Evolutionary conservation across 1,284 basidiomycete species (phyloP).

Genomic region (Pseudozyma tsukubaensis): DNA sequence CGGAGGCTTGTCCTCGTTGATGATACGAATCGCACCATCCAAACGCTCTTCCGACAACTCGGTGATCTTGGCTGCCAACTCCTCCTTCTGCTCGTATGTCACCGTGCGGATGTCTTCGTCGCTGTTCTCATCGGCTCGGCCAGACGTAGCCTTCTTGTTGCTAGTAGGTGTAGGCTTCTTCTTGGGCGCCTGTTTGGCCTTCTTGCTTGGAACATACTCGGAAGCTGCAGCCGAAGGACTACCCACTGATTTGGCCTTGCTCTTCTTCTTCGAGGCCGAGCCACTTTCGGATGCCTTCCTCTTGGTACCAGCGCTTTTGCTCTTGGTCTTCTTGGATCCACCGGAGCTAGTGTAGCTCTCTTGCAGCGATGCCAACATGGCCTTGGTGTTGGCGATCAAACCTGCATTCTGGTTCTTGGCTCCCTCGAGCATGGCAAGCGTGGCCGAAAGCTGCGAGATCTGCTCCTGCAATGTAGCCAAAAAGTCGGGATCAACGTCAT

Average conservation of each 20-base stretch:
- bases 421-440: slow-evolving; percentile 59
- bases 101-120: slow-evolving; percentile 65
- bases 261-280: slow-evolving; percentile 43
- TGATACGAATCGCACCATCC: slow-evolving; percentile 67
- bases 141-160: slow-evolving; percentile 50
- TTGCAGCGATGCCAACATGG: slow-evolving; percentile 56
- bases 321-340: slow-evolving; percentile 57
- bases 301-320: slow-evolving; percentile 46
- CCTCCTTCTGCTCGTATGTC: slow-evolving; percentile 68
- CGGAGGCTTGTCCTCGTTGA: slow-evolving; percentile 68
- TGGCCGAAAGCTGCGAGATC: slow-evolving; percentile 56
- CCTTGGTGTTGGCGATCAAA: slow-evolving; percentile 59
- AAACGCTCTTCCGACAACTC: slow-evolving; percentile 67
- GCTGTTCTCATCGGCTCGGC: slow-evolving; percentile 41
- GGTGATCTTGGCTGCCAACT: slow-evolving; percentile 67
- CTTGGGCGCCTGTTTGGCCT: slow-evolving; percentile 56
- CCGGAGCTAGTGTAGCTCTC: slow-evolving; percentile 51
- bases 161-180: slow-evolving; percentile 44
- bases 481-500: slow-evolving; percentile 53
- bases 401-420: slow-evolving; percentile 60
- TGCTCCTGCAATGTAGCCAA: slow-evolving; percentile 56
- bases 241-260: slow-evolving; percentile 44
- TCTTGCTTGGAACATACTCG: slow-evolving; percentile 49
- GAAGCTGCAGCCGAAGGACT: slow-evolving; percentile 31
- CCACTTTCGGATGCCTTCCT: slow-evolving; percentile 50